Conservation (phyloP, 352 stramenopile genomes). For the Phytopythium boreale region DNA sequence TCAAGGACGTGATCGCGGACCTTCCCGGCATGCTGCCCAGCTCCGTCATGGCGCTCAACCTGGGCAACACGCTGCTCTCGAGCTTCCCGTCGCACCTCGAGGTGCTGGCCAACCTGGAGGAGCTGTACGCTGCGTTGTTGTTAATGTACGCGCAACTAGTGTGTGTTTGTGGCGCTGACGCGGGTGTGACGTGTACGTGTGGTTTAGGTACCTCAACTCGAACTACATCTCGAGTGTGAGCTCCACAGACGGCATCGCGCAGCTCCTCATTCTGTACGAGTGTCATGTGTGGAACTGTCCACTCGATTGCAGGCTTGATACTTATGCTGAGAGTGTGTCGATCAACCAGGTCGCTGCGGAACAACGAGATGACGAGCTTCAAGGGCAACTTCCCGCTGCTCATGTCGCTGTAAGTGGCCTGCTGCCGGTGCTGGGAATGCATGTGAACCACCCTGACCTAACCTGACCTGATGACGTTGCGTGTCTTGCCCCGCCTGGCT, state of each 20-base stretch:
- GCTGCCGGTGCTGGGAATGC: too few species aligned
- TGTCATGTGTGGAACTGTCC: too few species aligned
- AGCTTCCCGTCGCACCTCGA: constrained; percentile 14
- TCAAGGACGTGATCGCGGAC: constrained; percentile 15
- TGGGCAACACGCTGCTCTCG: constrained; percentile 24
- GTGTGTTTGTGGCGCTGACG: not conserved
- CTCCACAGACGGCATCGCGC: constrained; percentile 11
- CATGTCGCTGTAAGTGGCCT: constrained; percentile 9
- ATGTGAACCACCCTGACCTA: too few species aligned
- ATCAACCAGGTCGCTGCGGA: not conserved
- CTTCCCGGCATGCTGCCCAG: constrained; percentile 19
- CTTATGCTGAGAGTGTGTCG: not conserved
- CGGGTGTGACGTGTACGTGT: too few species aligned
- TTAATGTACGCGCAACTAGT: too few species aligned
- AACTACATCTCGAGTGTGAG: constrained; percentile 20
- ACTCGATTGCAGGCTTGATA: too few species aligned
- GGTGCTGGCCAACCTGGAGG: constrained; percentile 13
- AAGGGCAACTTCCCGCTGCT: constrained; percentile 9
- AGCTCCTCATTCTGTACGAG: constrained; percentile 16
- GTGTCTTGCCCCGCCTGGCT: not conserved
- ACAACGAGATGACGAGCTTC: constrained; percentile 15
- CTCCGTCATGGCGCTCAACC: constrained; percentile 18
- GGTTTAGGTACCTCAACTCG: constrained; percentile 19
- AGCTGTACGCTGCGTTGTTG: constrained; percentile 19
- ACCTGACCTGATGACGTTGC: too few species aligned